Conservation (phyloP, 352 stramenopile species). For the Globisporangium emineosum region DNA sequence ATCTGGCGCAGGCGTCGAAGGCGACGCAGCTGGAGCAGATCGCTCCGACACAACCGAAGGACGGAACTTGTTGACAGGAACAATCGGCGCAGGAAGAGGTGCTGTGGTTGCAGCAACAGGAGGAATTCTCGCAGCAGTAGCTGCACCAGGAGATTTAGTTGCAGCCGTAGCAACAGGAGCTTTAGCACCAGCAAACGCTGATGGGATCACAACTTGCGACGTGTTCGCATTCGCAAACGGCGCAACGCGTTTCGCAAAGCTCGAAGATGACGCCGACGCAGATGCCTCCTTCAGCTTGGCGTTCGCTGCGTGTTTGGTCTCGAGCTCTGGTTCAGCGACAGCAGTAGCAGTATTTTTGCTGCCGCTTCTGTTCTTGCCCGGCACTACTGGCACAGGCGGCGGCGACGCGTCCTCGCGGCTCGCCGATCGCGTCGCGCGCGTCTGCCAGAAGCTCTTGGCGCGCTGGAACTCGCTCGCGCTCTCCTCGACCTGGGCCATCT, state of each 20-base stretch:
- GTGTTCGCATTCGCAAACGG: conserved; percentile 8
- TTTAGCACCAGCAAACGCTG: neutral
- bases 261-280: conserved; percentile 1
- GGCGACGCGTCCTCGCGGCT: conserved; percentile 11
- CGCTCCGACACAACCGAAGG: conserved; percentile 13
- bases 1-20: conserved; percentile 35
- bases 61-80: conserved; percentile 3
- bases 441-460: conserved; percentile 70
- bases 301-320: conserved; percentile 1
- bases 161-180: neutral
- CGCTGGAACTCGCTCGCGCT: conserved; percentile 35
- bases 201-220: conserved; percentile 4
- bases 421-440: conserved; percentile 37
- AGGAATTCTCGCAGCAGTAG: neutral
- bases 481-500: conserved; percentile 1
- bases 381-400: neutral
- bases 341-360: conserved; percentile 3
- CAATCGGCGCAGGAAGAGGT: neutral
- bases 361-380: conserved; percentile 3
- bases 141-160: neutral
- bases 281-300: neutral
- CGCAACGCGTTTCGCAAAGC: conserved; percentile 19
- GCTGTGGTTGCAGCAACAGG: neutral
- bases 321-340: neutral
- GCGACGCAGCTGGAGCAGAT: conserved; percentile 11